Evolutionary conservation across 1,284 basidiomycete genomes (phyloP).

Genomic region (Apiotrichum akiyoshidainum): DNA sequence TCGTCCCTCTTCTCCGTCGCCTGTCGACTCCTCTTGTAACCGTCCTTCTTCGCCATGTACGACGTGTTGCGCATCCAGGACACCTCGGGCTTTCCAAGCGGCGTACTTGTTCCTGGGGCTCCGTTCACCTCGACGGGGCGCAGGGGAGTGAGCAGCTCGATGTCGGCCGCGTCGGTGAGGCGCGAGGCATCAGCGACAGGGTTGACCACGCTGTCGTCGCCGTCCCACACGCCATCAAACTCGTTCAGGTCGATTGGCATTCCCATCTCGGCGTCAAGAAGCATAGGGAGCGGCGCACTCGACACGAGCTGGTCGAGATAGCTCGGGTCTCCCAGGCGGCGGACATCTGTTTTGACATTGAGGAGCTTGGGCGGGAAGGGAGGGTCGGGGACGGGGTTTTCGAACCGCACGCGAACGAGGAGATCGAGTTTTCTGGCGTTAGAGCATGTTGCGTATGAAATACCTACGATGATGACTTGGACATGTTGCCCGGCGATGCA

Average conservation of each 20-base stretch:
- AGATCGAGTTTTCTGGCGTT: conserved; percentile 58
- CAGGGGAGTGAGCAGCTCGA: conserved; percentile 36
- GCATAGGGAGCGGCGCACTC: conserved; percentile 80
- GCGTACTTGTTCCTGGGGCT: conserved; percentile 2
- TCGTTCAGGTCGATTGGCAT: conserved; percentile 85
- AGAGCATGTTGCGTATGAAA: neutral
- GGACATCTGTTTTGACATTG: conserved; percentile 76
- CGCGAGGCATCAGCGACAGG: conserved; percentile 66
- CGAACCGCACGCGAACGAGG: conserved; percentile 83
- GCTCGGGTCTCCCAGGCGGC: conserved; percentile 75
- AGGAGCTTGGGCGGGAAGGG: conserved; percentile 92
- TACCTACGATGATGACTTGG: conserved; percentile 35
- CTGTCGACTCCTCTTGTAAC: conserved; percentile 23
- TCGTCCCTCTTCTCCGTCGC: conserved; percentile 45
- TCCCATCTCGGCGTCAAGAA: conserved; percentile 87
- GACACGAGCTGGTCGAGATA: conserved; percentile 76
- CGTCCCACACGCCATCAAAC: conserved; percentile 79
- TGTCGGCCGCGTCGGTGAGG: conserved; percentile 32
- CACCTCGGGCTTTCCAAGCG: conserved; percentile 56
- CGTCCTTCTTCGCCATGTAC: conserved; percentile 63
- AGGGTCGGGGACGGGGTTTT: conserved; percentile 85
- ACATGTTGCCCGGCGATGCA: conserved; percentile 18
- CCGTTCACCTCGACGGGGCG: conserved; percentile 23
- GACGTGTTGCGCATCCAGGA: conserved; percentile 87
- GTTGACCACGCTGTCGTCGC: conserved; percentile 64